A percentile compares a stretch with the other conserved stretches of the same genome.
These are phyloP conservation scores for Aspergillus sp. DNA, from an alignment of 2,329 filamentous ascomycete genomes.

Conservation along the genomic window DNA sequence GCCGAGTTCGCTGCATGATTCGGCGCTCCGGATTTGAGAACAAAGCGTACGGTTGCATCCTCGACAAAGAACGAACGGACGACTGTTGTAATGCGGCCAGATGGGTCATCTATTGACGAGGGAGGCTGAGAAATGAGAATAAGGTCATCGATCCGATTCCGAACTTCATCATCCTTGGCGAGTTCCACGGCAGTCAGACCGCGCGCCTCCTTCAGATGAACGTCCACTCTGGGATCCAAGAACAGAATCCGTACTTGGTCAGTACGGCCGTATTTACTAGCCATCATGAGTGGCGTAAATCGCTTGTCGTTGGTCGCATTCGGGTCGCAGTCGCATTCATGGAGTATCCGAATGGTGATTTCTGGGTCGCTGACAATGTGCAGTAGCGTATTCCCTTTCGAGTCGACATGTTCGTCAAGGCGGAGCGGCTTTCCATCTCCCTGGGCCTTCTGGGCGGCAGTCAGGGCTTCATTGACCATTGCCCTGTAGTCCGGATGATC, in stretches of 20 bases:
- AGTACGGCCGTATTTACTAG: constrained; percentile 94
- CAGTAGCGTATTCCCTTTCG: constrained; percentile 90
- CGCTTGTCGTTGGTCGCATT: constrained; percentile 94
- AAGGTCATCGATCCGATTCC: constrained; percentile 94
- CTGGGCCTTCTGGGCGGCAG: constrained; percentile 71
- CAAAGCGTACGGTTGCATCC: constrained; percentile 87
- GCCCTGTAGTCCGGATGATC: constrained; percentile 81
- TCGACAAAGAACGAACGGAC: constrained; percentile 97
- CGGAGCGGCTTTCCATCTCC: constrained; percentile 77
- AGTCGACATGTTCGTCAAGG: constrained; percentile 87
- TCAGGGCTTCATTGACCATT: constrained; percentile 83
- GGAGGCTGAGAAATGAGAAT: constrained; percentile 72
- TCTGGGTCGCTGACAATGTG: constrained; percentile 89
- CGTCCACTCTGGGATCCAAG: constrained; percentile 80
- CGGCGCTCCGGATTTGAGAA: constrained; percentile 89
- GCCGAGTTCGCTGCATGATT: constrained; percentile 38
- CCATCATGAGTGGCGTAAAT: constrained; percentile 96
- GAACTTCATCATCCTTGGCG: constrained; percentile 95
- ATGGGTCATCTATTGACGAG: constrained; percentile 55
- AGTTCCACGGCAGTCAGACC: constrained; percentile 93
- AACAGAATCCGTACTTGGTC: constrained; percentile 90
- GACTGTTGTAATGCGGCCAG: constrained; percentile 84
- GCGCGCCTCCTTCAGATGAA: constrained; percentile 77
- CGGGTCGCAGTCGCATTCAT: constrained; percentile 87
- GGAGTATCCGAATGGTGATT: constrained; percentile 72